Evolutionary conservation across 2,329 filamentous ascomycete genomes (phyloP).

Genomic region (Venturia nashicola): DNA sequence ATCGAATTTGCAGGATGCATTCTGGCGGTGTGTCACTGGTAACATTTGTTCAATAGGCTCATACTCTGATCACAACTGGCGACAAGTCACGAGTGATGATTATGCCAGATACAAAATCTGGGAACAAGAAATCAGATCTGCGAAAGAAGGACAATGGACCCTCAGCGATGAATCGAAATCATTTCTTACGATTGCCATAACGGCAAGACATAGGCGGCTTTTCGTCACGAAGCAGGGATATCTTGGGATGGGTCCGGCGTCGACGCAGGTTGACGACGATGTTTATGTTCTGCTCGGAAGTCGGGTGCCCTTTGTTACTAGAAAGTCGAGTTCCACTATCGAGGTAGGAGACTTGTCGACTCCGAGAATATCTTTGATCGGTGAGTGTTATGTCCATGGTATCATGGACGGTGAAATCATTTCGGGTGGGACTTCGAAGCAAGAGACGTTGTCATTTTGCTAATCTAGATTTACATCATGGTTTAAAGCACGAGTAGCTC

Average conservation of each 20-base stretch:
- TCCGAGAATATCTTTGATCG: not conserved
- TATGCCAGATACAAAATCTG: not conserved
- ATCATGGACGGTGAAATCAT: not conserved
- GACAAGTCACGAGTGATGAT: not conserved
- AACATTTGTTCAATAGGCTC: not conserved
- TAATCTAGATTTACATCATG: no score
- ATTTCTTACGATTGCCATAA: not conserved
- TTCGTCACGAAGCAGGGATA: slow-evolving; percentile 2
- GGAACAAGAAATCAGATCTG: not conserved
- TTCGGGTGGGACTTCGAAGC: no score
- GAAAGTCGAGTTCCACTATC: not conserved
- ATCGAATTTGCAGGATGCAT: not conserved
- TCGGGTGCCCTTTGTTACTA: not conserved
- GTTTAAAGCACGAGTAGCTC: no score
- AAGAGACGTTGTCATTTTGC: no score
- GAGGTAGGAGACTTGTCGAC: not conserved
- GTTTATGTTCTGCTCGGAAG: not conserved
- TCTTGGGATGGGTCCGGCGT: not conserved
- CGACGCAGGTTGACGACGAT: not conserved
- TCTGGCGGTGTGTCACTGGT: not conserved
- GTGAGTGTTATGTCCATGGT: not conserved
- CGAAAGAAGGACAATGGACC: not conserved
- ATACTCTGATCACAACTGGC: not conserved
- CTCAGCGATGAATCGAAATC: not conserved
- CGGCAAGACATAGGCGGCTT: not conserved